phyloP scores from a whole-genome alignment of 2,329 filamentous ascomycete genomes.

The Amauroascus verrucosus region DNA sequence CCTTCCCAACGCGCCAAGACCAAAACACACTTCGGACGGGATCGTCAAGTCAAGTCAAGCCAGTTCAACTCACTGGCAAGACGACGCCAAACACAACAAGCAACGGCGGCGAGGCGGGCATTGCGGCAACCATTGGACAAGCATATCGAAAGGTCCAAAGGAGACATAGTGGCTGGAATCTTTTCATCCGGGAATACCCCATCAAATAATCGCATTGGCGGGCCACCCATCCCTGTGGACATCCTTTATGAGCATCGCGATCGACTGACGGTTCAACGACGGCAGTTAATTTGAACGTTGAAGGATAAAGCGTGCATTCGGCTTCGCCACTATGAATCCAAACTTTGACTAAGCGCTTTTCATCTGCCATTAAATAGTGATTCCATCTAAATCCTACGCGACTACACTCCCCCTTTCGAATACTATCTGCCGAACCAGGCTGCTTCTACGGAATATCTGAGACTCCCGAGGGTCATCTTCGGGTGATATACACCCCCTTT shows the following conservation, averaged over 20 bases:
- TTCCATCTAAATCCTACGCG: neutral
- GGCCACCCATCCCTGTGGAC: too few relatives aligned
- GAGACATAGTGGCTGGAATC: too few relatives aligned
- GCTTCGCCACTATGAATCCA: neutral
- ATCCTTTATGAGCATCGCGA: too few relatives aligned
- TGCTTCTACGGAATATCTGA: neutral
- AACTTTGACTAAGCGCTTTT: neutral
- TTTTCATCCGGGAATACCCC: too few relatives aligned
- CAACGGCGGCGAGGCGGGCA: neutral
- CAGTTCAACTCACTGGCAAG: too few relatives aligned
- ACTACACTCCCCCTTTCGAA: neutral
- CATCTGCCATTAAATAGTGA: neutral
- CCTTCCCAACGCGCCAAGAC: slow-evolving; percentile 11
- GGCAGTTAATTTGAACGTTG: neutral
- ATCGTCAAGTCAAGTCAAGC: neutral
- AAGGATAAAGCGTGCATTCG: neutral
- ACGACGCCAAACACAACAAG: neutral
- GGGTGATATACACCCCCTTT: neutral
- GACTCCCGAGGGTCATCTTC: neutral
- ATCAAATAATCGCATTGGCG: too few relatives aligned
- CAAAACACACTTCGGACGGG: slow-evolving; percentile 10
- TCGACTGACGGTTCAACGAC: neutral
- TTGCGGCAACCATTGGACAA: too few relatives aligned
- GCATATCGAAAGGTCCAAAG: too few relatives aligned
- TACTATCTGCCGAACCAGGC: neutral